Conservation (phyloP, 805 yeast genomes). For the Starmera amethionina region DNA sequence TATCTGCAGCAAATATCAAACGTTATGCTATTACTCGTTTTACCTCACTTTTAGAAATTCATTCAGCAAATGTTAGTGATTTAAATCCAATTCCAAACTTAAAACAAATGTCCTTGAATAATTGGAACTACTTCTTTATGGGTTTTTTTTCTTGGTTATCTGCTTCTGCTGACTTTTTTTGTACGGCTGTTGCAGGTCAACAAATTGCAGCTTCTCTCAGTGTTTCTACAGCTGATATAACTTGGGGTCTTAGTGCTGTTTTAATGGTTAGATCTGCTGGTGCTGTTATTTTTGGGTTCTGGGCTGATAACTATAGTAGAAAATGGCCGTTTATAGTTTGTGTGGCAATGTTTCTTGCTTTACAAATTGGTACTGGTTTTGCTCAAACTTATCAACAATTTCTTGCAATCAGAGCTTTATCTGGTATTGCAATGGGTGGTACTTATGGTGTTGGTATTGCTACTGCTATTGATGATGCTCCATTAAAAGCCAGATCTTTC, state of each 20-base stretch:
- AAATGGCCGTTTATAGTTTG: constrained; percentile 57
- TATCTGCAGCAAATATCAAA: constrained; percentile 6
- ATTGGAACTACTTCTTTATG: constrained; percentile 50
- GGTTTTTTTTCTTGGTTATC: constrained; percentile 63
- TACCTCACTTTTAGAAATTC: constrained; percentile 15
- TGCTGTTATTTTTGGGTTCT: constrained; percentile 54
- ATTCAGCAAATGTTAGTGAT: constrained; percentile 11
- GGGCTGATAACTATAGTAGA: constrained; percentile 56
- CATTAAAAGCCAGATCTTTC: constrained; percentile 49
- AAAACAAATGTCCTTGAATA: constrained; percentile 23
- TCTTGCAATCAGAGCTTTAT: constrained; percentile 51
- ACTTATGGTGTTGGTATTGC: constrained; percentile 34
- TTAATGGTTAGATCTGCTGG: constrained; percentile 67
- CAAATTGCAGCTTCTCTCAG: constrained; percentile 41
- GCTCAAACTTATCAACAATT: constrained; percentile 46
- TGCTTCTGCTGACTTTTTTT: constrained; percentile 66
- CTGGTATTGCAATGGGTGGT: constrained; percentile 49
- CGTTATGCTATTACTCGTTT: constrained; percentile 16
- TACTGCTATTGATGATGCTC: constrained; percentile 51
- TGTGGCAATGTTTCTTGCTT: constrained; percentile 37
- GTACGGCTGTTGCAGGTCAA: constrained; percentile 48
- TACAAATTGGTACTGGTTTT: constrained; percentile 59
- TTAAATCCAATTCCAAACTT: constrained; percentile 37
- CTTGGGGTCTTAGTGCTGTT: constrained; percentile 69
- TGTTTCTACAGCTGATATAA: constrained; percentile 37